A percentile compares a stretch with the other conserved stretches of the same genome.
Conservation (phyloP, 208 protist species). For the Crithidia thermophila region DNA sequence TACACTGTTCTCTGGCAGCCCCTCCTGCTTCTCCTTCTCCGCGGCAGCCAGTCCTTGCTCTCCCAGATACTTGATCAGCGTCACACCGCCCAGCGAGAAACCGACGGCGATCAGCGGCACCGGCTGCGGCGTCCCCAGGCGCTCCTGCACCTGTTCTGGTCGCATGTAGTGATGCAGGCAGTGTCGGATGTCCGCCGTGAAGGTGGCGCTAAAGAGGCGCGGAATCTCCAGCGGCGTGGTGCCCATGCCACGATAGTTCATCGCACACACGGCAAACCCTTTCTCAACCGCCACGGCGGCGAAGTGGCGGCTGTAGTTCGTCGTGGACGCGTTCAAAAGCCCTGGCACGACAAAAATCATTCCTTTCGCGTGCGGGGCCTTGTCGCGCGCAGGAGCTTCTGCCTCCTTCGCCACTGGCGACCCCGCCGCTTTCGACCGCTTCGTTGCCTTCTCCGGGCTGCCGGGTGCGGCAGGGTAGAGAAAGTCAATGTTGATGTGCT, state of each 20-base stretch:
- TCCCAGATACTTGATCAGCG: slow-evolving; percentile 60
- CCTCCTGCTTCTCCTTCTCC: neutral
- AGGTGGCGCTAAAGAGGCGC: slow-evolving; percentile 50
- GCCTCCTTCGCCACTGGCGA: neutral
- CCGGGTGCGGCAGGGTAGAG: slow-evolving; percentile 13
- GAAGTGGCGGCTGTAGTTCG: slow-evolving; percentile 55
- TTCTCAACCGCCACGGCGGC: neutral
- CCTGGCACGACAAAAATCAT: slow-evolving; percentile 69
- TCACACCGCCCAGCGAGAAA: slow-evolving; percentile 69
- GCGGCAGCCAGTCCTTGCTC: slow-evolving; percentile 44
- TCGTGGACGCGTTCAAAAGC: slow-evolving; percentile 44
- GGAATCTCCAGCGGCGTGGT: slow-evolving; percentile 53
- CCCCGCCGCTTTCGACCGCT: neutral
- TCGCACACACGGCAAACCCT: slow-evolving; percentile 38
- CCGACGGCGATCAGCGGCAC: slow-evolving; percentile 58
- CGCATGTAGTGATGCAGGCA: slow-evolving; percentile 33
- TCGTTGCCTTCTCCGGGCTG: too few species aligned
- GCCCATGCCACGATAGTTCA: slow-evolving; percentile 61
- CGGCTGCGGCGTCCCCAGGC: slow-evolving; percentile 22
- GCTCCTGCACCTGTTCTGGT: slow-evolving; percentile 30
- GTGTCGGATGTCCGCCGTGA: slow-evolving; percentile 56
- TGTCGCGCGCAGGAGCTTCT: neutral
- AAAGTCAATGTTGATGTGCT: slow-evolving; percentile 55
- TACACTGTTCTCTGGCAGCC: slow-evolving; percentile 10
- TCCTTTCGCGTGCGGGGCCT: slow-evolving; percentile 22